These are phyloP conservation scores for Globisporangium recalcitrans DNA, from an alignment of 352 stramenopile genomes.

Conservation along the genomic window DNA sequence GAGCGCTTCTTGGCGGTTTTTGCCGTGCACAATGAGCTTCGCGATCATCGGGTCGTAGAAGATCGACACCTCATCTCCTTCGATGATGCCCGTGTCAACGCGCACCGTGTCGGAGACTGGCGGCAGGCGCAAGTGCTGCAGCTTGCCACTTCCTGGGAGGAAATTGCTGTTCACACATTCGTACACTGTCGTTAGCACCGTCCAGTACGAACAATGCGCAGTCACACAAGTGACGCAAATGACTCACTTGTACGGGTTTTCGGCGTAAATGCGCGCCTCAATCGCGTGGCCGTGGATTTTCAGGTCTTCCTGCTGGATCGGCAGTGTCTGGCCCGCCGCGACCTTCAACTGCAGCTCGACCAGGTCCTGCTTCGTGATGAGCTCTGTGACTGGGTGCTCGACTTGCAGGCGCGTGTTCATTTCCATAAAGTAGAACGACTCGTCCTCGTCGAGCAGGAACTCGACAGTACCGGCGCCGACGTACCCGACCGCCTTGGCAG, in stretches of 20 bases:
- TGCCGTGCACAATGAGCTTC: constrained; percentile 91
- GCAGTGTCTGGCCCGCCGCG: constrained; percentile 86
- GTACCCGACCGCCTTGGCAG: constrained; percentile 89
- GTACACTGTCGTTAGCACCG: constrained; percentile 4
- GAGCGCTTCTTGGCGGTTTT: constrained; percentile 79
- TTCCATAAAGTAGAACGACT: constrained; percentile 95
- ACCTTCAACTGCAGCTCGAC: constrained; percentile 95
- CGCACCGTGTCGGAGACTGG: constrained; percentile 60
- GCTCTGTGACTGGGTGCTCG: constrained; percentile 90
- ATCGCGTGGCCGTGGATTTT: constrained; percentile 87
- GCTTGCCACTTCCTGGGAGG: constrained; percentile 84
- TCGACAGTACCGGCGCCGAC: constrained; percentile 92
- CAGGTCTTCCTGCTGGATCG: constrained; percentile 86
- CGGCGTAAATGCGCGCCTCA: constrained; percentile 92
- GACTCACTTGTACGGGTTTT: constrained; percentile 88
- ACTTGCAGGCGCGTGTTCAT: constrained; percentile 97
- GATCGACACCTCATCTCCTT: constrained; percentile 89
- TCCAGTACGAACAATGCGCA: neutral
- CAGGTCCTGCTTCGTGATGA: constrained; percentile 85
- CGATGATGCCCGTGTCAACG: constrained; percentile 86
- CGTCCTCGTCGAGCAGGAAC: constrained; percentile 89
- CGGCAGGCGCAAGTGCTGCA: constrained; percentile 84
- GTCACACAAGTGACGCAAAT: neutral
- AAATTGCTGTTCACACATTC: constrained; percentile 65
- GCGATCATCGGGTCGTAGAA: constrained; percentile 94